Evolutionary conservation across 495 filamentous ascomycete species (phyloP).

Genomic region (Xylaria castorea): DNA sequence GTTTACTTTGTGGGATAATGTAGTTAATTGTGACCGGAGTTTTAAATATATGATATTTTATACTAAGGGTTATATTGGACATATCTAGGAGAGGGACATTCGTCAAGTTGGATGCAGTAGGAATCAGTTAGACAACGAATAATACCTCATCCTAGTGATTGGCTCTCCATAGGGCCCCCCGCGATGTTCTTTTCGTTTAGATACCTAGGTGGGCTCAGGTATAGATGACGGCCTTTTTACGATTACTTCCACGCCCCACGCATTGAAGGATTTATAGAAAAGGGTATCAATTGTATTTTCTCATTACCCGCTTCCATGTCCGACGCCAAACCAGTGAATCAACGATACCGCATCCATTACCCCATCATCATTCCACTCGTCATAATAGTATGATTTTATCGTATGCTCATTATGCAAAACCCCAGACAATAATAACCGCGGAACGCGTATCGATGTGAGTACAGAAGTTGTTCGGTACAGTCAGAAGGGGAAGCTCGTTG

Average conservation of each 20-base stretch:
- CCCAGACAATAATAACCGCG: background rate
- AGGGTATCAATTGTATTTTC: conserved; percentile 14
- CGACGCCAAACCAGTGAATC: background rate
- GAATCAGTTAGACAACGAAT: background rate
- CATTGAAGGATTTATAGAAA: background rate
- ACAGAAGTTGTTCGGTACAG: background rate
- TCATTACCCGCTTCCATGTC: background rate
- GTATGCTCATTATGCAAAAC: conserved; percentile 9
- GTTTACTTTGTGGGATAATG: background rate
- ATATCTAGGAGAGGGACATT: background rate
- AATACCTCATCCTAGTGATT: background rate
- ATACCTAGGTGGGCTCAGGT: background rate
- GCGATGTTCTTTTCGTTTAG: background rate
- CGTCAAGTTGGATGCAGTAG: background rate
- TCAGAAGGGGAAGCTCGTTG: background rate
- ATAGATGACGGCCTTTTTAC: background rate
- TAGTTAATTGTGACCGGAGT: background rate
- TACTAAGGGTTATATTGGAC: background rate
- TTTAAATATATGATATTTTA: background rate
- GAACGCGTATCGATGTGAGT: background rate
- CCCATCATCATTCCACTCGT: background rate
- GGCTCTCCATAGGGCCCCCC: background rate
- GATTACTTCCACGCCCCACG: background rate
- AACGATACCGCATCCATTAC: background rate
- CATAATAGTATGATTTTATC: background rate